These are phyloP conservation scores for Clohesyomyces aquaticus DNA, from an alignment of 495 filamentous ascomycete species.

Conservation along the genomic window DNA sequence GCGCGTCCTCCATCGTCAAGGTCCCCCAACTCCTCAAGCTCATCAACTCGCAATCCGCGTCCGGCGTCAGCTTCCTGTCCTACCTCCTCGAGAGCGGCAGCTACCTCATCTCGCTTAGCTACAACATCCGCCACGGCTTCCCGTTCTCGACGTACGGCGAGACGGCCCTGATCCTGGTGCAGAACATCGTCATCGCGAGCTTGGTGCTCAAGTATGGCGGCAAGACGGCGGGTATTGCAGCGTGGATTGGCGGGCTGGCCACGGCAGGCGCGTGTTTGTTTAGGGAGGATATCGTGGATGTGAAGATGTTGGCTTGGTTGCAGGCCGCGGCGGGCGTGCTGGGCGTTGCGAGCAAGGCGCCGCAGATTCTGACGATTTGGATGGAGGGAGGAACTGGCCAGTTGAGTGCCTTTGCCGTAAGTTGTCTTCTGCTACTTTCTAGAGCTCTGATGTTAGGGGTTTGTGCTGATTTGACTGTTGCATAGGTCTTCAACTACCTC, in stretches of 20 bases:
- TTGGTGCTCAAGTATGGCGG: slow-evolving; percentile 82
- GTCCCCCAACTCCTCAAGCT: slow-evolving; percentile 95
- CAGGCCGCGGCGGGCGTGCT: slow-evolving; percentile 85
- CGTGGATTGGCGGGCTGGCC: slow-evolving; percentile 76
- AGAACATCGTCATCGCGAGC: slow-evolving; percentile 86
- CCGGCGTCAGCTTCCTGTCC: slow-evolving; percentile 83
- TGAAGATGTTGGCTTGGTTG: slow-evolving; percentile 69
- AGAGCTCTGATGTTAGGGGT: neutral
- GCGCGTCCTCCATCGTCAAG: slow-evolving; percentile 86
- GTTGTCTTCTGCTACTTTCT: slow-evolving; percentile 43
- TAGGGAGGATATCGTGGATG: slow-evolving; percentile 65
- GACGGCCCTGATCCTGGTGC: slow-evolving; percentile 83
- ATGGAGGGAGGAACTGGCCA: slow-evolving; percentile 87
- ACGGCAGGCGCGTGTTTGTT: slow-evolving; percentile 67
- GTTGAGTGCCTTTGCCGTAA: slow-evolving; percentile 92
- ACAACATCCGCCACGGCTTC: slow-evolving; percentile 86
- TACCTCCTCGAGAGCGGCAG: slow-evolving; percentile 88
- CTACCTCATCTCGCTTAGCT: slow-evolving; percentile 83
- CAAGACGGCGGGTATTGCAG: slow-evolving; percentile 60
- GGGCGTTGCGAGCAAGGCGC: slow-evolving; percentile 83
- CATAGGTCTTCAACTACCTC: slow-evolving; percentile 96
- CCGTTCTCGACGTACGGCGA: slow-evolving; percentile 97
- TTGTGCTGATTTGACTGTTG: too few species aligned
- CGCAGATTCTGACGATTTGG: slow-evolving; percentile 86
- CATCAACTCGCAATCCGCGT: slow-evolving; percentile 72